These are phyloP conservation scores for Neonectria punicea DNA, from an alignment of 2,329 filamentous ascomycete genomes.

Conservation along the genomic window DNA sequence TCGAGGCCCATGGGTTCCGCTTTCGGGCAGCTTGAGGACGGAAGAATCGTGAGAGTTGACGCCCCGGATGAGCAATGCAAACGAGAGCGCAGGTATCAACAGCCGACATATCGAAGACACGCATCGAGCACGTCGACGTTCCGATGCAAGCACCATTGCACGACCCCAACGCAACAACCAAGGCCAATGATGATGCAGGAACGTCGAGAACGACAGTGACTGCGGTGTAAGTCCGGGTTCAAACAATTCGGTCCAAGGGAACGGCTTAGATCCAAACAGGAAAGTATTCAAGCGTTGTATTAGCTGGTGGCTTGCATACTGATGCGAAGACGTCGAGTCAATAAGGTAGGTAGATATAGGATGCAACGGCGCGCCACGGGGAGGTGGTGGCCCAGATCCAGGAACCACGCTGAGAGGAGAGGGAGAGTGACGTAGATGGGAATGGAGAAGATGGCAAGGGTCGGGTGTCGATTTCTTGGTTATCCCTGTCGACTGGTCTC, in stretches of 20 bases:
- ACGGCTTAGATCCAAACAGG: conserved; percentile 12
- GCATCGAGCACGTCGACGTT: conserved; percentile 25
- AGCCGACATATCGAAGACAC: conserved; percentile 35
- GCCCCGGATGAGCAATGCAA: conserved; percentile 34
- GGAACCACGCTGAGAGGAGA: background rate
- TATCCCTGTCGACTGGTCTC: conserved; percentile 13
- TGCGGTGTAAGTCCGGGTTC: background rate
- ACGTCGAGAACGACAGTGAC: background rate
- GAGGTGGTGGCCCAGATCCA: background rate
- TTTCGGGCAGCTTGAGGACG: conserved; percentile 37
- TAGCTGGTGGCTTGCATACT: background rate
- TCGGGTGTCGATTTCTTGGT: conserved; percentile 19
- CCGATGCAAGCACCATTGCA: conserved; percentile 32
- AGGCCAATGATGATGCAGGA: background rate
- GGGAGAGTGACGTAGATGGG: conserved; percentile 16
- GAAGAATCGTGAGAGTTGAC: conserved; percentile 27
- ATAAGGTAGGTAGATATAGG: background rate
- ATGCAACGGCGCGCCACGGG: background rate
- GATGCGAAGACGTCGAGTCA: background rate
- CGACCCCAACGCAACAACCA: background rate
- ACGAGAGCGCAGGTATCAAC: conserved; percentile 34
- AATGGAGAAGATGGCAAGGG: background rate
- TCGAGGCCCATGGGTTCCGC: conserved; percentile 42
- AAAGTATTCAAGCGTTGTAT: conserved; percentile 13
- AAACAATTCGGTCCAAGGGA: background rate